Conservation (phyloP, 306 rosid genomes). For the Fragaria nilgerrensis region DNA sequence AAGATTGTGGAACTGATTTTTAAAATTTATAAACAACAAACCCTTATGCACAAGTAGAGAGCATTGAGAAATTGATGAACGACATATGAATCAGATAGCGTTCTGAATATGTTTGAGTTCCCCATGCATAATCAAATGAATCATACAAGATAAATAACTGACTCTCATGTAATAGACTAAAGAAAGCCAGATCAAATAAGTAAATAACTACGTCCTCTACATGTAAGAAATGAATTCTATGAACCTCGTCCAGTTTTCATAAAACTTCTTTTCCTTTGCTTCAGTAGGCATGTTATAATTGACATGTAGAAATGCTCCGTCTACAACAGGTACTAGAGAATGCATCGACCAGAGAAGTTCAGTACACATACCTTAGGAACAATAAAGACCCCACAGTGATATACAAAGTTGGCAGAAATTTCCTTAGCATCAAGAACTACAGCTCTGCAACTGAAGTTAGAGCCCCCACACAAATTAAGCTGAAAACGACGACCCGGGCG, state of each 20-base stretch:
- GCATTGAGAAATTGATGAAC: neutral
- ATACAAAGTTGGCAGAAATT: conserved; percentile 56
- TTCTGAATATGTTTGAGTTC: neutral
- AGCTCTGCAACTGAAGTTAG: conserved; percentile 64
- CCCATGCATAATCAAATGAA: neutral
- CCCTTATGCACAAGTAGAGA: conserved; percentile 5
- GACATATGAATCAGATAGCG: neutral
- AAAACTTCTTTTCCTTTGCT: neutral
- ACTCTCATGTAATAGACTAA: neutral
- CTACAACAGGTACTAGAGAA: neutral
- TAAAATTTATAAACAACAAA: neutral
- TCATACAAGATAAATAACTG: neutral
- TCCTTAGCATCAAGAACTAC: conserved; percentile 81
- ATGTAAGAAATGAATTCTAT: neutral
- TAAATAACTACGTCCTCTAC: neutral
- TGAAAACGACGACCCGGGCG: conserved; percentile 73
- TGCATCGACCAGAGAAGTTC: conserved; percentile 13
- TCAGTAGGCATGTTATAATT: neutral
- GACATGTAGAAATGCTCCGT: neutral
- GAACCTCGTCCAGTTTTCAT: neutral
- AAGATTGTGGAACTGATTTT: conserved; percentile 29
- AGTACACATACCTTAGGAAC: conserved; percentile 79
- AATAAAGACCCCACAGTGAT: conserved; percentile 87
- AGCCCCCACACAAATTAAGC: conserved; percentile 70
- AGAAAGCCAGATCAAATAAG: neutral